A percentile compares a stretch with the other conserved stretches of the same genome.
Evolutionary conservation across 768 basidiomycete species (phyloP).

Genomic region (Hypholoma sublateritium): DNA sequence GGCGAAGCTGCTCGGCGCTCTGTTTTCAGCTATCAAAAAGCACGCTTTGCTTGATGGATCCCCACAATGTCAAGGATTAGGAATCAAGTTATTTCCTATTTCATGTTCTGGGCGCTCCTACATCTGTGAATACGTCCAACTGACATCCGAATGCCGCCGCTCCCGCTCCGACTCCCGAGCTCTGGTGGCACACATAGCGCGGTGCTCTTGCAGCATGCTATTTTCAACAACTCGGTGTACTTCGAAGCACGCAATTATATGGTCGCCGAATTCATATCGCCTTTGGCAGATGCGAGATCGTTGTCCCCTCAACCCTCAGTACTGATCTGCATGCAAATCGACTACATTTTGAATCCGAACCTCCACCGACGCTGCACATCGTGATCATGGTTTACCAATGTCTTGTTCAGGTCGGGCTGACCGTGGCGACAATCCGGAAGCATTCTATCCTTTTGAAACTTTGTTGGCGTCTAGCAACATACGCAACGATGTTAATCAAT

Average conservation of each 20-base stretch:
- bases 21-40: neutral
- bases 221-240: neutral
- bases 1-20: neutral
- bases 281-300: neutral
- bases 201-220: neutral
- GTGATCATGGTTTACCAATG: too few relatives aligned
- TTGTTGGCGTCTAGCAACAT: too few relatives aligned
- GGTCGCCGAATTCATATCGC: neutral
- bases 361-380: too few relatives aligned
- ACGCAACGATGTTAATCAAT: too few relatives aligned
- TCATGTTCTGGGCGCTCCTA: neutral
- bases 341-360: too few relatives aligned
- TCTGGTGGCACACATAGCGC: neutral
- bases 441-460: too few relatives aligned
- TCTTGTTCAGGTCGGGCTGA: too few relatives aligned
- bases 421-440: too few relatives aligned
- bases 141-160: slow-evolving; percentile 7
- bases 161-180: neutral
- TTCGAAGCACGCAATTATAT: neutral
- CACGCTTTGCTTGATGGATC: neutral
- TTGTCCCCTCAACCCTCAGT: too few relatives aligned
- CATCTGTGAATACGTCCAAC: neutral
- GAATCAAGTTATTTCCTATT: neutral
- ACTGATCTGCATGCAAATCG: too few relatives aligned
- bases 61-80: neutral